Evolutionary conservation across 441 rosid genomes (phyloP), one percentile per base, ranked within the genome.

Genomic region (Flueggea neowawraea): DNA sequence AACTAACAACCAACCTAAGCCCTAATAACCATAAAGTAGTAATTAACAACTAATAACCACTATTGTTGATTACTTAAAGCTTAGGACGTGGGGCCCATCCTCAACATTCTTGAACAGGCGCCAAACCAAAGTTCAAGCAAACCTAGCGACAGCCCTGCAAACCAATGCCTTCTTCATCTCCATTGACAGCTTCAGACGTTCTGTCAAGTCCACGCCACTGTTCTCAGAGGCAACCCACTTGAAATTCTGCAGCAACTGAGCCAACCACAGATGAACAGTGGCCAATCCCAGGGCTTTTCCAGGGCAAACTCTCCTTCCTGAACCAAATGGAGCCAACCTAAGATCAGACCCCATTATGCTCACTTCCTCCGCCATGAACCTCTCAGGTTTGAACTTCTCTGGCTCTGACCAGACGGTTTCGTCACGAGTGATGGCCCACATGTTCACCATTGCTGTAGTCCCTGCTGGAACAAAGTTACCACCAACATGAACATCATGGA

Each of bases 391-490:
- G 56, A 88, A 88, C 3, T 54, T 58, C 76, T 76, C 73, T 0
- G 96, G 92, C 31, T 84, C 80, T 1, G 63, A 61, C 96, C 96
- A 88, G 4, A 84, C 60, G 2, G 69, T 28, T 3, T 81, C 76
- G 70, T 88, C 87, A 10, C 84, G 92, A 28, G 89, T 74, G 36
- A 86, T 88, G 68, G 96, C 87, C 96, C 92, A 86, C 96, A 88
- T 88, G 67, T 88, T 88, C 64, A 88, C 92, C 91, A 88, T 88
- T 1, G 87, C 89, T 0, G 82, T 86, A 0, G 92, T 86, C 65
- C 90, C 92, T 54, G 87, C 85, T 1, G 96, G 92, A 61, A 86
- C 60, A 6, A 78, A 60, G 62, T 52, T 14, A 48, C 81, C 82
- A 57, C 75, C 92, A 10, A 89, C 80, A 62, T 82, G 83, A 53